A percentile compares a stretch with the other conserved stretches of the same genome.
phyloP scores from a whole-genome alignment of 331 rosid species.

The Dryas integrifolia region DNA sequence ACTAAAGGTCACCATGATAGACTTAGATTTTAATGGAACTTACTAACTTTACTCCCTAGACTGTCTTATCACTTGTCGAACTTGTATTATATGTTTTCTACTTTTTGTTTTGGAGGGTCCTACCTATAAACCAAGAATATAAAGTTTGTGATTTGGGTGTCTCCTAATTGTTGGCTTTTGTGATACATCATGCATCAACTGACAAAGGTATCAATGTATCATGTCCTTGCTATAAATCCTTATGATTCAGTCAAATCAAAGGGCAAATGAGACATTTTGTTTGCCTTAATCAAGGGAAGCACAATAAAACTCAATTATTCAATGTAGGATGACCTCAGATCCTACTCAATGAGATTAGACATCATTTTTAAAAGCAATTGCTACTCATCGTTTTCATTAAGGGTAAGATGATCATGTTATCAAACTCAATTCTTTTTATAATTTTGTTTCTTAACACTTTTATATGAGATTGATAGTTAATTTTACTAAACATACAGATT shows the following conservation, averaged over 20 bases:
- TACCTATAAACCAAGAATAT: constrained; percentile 13
- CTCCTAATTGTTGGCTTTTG: constrained; percentile 23
- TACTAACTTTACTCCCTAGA: not conserved
- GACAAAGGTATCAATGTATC: constrained; percentile 27
- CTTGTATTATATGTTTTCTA: not conserved
- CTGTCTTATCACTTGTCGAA: not conserved
- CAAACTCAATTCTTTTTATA: not conserved
- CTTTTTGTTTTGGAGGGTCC: constrained; percentile 35
- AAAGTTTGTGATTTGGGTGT: constrained; percentile 28
- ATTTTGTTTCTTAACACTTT: not conserved
- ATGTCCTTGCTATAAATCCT: not conserved
- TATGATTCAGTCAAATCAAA: constrained; percentile 5
- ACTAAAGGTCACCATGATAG: too few relatives aligned
- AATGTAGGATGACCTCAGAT: constrained; percentile 21
- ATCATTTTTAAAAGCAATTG: constrained; percentile 18
- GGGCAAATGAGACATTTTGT: constrained; percentile 27
- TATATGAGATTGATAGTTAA: not conserved
- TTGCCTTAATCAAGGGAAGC: constrained; percentile 40
- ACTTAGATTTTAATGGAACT: not conserved
- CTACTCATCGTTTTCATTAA: constrained; percentile 18
- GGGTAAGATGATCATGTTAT: not conserved
- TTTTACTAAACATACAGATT: too few relatives aligned
- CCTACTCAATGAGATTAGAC: constrained; percentile 23
- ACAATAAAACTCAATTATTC: constrained; percentile 22
- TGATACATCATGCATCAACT: constrained; percentile 4